phyloP scores from a whole-genome alignment of 2,329 filamentous ascomycete genomes.

The Alternaria rosae region DNA sequence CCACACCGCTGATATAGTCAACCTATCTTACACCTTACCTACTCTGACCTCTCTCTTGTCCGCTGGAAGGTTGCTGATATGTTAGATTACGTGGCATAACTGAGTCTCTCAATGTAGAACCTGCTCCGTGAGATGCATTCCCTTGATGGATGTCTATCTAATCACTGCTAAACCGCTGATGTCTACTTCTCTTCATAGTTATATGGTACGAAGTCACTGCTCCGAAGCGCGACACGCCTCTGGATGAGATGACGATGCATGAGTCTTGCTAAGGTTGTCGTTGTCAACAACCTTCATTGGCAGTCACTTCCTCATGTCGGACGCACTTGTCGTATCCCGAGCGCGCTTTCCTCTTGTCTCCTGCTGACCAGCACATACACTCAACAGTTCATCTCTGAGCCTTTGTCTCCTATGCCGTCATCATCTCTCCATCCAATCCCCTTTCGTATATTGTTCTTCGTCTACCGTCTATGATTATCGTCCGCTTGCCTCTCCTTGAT shows the following conservation, averaged over 20 bases:
- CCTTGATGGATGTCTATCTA: neutral
- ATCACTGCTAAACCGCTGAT: neutral
- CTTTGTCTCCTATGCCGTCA: neutral
- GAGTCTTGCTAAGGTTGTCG: neutral
- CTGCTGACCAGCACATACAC: neutral
- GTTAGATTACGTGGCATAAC: too few species aligned
- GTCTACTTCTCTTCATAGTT: neutral
- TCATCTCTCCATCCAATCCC: neutral
- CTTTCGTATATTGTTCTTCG: neutral
- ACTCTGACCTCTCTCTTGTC: neutral
- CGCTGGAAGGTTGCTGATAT: neutral
- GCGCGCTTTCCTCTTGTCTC: neutral
- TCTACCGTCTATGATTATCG: neutral
- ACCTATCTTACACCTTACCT: neutral
- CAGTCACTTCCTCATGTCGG: neutral
- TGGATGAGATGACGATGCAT: neutral
- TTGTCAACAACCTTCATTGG: neutral
- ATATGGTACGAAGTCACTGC: neutral
- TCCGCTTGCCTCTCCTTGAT: neutral
- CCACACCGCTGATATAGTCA: neutral
- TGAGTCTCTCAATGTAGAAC: neutral
- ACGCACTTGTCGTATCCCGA: neutral
- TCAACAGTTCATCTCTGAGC: neutral
- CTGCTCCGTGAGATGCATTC: neutral
- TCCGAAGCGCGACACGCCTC: neutral